phyloP scores from a whole-genome alignment of 352 stramenopile genomes.

The Phytophthora boehmeriae region DNA sequence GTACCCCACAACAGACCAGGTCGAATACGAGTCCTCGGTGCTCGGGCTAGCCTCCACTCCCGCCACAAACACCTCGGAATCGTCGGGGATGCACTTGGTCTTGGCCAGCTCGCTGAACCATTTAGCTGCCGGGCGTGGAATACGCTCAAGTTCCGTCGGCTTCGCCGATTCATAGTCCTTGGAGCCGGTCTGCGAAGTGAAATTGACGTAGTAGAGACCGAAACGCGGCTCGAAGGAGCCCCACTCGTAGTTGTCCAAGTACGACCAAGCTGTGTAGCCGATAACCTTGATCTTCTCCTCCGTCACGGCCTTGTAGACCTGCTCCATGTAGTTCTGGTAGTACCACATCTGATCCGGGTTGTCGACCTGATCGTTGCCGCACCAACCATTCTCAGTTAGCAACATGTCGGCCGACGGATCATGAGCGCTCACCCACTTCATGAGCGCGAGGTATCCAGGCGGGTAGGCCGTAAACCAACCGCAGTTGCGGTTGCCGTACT shows the following conservation, averaged over 20 bases:
- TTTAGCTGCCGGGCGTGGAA: constrained; percentile 41
- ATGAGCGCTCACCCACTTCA: constrained; percentile 45
- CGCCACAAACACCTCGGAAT: constrained; percentile 14
- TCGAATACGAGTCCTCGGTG: constrained; percentile 26
- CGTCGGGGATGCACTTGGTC: constrained; percentile 29
- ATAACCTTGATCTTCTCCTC: constrained; percentile 59
- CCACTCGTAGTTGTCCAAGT: constrained; percentile 98
- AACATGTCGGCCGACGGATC: constrained; percentile 38
- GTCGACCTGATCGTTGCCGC: constrained; percentile 47
- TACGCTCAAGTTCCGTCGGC: constrained; percentile 33
- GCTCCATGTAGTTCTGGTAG: constrained; percentile 43
- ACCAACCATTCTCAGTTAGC: constrained; percentile 59
- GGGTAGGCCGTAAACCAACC: constrained; percentile 52
- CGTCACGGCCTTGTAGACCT: constrained; percentile 55
- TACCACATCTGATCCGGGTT: constrained; percentile 61
- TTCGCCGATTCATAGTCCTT: constrained; percentile 31
- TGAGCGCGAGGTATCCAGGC: constrained; percentile 46
- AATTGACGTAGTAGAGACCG: constrained; percentile 60
- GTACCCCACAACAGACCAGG: constrained; percentile 25
- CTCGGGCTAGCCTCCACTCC: constrained; percentile 24
- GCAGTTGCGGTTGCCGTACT: constrained; percentile 46
- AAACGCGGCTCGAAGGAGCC: constrained; percentile 63
- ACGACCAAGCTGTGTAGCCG: constrained; percentile 92
- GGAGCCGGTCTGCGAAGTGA: constrained; percentile 35
- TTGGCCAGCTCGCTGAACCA: constrained; percentile 41